Evolutionary conservation across 805 yeast genomes (phyloP), one percentile per base, ranked within the genome.

Genomic region (Dipodascus albidus): DNA sequence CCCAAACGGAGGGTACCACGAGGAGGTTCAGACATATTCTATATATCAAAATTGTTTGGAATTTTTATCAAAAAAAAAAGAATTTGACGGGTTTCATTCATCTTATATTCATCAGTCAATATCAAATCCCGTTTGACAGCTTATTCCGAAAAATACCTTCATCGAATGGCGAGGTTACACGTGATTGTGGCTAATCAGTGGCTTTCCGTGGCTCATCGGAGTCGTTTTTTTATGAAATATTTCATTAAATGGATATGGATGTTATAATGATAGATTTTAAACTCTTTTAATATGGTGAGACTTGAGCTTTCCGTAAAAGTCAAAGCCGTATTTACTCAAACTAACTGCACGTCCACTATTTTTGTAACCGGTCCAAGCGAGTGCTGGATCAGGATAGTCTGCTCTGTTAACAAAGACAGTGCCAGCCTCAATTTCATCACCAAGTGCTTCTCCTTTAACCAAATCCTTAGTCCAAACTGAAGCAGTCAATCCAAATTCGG

Each of bases 401-500:
- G 82, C 76, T 8, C 83, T 75, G 65, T 82, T 82, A 57, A 82
- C 74, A 74, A 80, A 82, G 22, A 81, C 79, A 23, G 80, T 78
- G 23, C 88, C 88, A 2, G 84, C 82, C 53, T 79, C 77, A 52
- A 82, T 63, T 49, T 75, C 77, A 53, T 74, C 64, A 3, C 86
- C 86, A 64, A 82, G 68, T 53, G 69, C 68, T 63, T 85, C 88
- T 14, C 87, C 93, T 61, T 76, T 82, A 73, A 76, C 79, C 54
- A 83, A 63, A 64, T 84, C 81, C 52, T 75, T 71, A 49, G 96
- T 82, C 77, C 87, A 93, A 54, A 88, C 79, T 62, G 88, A 93
- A 52, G 95, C 93, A 64, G 95, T 95, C 61, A 88, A 77, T 61
- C 96, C 96, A 65, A 82, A 86, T 54, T 79, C 80, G 42, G 89